Evolutionary conservation across 2,329 filamentous ascomycete species (phyloP), one percentile per base, ranked within the genome.

Genomic region (Colletotrichum phormii): DNA sequence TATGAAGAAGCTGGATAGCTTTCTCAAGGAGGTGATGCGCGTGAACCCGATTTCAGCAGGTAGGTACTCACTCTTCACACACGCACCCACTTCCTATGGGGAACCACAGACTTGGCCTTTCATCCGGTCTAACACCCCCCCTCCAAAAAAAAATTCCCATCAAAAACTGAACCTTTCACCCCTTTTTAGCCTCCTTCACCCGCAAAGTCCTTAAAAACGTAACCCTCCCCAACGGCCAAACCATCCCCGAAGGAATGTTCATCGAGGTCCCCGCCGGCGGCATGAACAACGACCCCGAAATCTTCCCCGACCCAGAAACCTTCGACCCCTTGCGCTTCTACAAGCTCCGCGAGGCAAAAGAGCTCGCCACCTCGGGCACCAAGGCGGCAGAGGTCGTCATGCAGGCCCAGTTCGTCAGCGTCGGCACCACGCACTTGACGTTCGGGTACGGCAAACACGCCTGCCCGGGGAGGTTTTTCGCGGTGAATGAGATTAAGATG

Each of bases 151-250:
- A n/a, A n/a, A n/a, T n/a, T n/a, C n/a, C n/a, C n/a, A n/a, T n/a
- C n/a, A n/a, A 22, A 12, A 11, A 22, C 12, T 24, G 31, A n/a
- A 22, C 8, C 29, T 12, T 7, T 24, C 11, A 9, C n/a, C 26
- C 26, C 2, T 8, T n/a, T 29, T 13, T 35, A 82, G 83, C 82
- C 0, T 84, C 86, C 4, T 89, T 89, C 79, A 77, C 78, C 49
- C 87, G 88, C 75, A 88, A 86, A 75, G 87, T 88, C 11, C 80
- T 87, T 53, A 83, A 86, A 74, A 80, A 84, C 11, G 82, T 90
- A 75, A 84, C 83, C 7, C 85, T 90, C 1, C 88, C 87, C 59
- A 88, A 88, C 77, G 89, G 89, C 24, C 86, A 89, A 60, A 82
- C 83, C 54, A 81, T 87, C 15, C 85, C 86, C 1, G 79, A 81